Conservation (phyloP, 495 filamentous ascomycete genomes). For the Xylaria curta region DNA sequence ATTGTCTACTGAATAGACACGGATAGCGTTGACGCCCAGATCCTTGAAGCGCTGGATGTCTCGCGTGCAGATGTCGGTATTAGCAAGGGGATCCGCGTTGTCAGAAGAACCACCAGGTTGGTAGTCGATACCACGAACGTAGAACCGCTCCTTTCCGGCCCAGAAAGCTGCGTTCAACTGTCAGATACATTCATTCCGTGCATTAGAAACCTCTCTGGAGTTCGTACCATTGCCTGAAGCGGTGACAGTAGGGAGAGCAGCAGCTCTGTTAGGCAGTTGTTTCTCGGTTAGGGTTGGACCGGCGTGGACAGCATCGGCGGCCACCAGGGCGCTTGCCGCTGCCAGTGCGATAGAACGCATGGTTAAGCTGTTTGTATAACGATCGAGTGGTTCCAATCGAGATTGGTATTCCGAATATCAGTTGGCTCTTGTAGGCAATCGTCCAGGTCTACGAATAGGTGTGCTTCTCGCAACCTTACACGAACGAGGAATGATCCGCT, state of each 20-base stretch:
- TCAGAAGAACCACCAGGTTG: slow-evolving; percentile 89
- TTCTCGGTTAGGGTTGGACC: slow-evolving; percentile 63
- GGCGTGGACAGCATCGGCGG: slow-evolving; percentile 59
- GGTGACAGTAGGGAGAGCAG: slow-evolving; percentile 50
- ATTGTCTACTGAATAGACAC: slow-evolving; percentile 94
- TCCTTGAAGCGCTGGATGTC: slow-evolving; percentile 86
- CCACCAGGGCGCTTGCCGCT: slow-evolving; percentile 57
- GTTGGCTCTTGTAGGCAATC: background rate
- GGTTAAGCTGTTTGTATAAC: background rate
- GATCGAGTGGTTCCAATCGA: background rate
- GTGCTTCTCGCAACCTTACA: background rate
- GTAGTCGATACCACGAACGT: slow-evolving; percentile 94
- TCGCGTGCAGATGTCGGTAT: slow-evolving; percentile 72
- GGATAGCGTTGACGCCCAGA: slow-evolving; percentile 88
- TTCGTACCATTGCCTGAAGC: slow-evolving; percentile 55
- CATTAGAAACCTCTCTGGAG: background rate
- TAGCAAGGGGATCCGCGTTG: slow-evolving; percentile 79
- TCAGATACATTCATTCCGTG: slow-evolving; percentile 12
- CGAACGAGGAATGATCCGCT: slow-evolving; percentile 5
- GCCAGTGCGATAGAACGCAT: slow-evolving; percentile 63
- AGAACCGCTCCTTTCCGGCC: slow-evolving; percentile 82
- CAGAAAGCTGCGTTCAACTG: slow-evolving; percentile 74
- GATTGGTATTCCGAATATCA: slow-evolving; percentile 6
- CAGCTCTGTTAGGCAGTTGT: slow-evolving; percentile 61
- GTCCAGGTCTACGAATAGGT: background rate